Conservation (phyloP, 2,329 filamentous ascomycete genomes). For the Calonectria pteridis region DNA sequence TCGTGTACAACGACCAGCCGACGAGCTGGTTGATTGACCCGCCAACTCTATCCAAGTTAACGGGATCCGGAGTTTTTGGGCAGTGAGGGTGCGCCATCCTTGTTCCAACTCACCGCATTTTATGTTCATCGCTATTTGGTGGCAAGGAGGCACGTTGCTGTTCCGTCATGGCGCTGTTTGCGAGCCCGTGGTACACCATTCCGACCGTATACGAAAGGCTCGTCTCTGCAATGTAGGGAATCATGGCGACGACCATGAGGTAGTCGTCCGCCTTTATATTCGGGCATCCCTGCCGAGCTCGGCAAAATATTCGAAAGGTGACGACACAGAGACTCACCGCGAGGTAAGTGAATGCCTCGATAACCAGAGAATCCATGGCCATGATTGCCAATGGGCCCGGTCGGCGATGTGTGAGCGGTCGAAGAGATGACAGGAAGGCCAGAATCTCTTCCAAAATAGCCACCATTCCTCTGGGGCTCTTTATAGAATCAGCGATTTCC, state of each 20-base stretch:
- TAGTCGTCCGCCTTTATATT: conserved; percentile 18
- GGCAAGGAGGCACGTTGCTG: conserved; percentile 4
- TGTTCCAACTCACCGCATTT: neutral
- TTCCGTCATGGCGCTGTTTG: conserved; percentile 21
- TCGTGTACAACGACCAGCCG: conserved; percentile 11
- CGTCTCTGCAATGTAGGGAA: conserved; percentile 4
- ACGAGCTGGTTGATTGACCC: conserved; percentile 13
- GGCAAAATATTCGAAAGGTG: conserved; percentile 16
- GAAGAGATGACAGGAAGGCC: neutral
- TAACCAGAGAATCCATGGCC: conserved; percentile 2
- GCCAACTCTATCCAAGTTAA: conserved; percentile 13
- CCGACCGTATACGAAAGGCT: conserved; percentile 3
- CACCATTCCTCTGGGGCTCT: conserved; percentile 4
- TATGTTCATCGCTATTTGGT: conserved; percentile 14
- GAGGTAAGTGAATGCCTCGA: conserved; percentile 19
- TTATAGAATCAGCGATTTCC: neutral
- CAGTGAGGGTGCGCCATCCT: neutral
- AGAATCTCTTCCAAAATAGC: neutral
- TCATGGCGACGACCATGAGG: conserved; percentile 7
- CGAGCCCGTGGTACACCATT: neutral
- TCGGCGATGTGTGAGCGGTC: neutral
- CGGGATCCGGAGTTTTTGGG: neutral
- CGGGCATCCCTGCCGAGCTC: neutral
- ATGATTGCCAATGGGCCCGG: neutral
- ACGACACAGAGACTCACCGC: conserved; percentile 6